Base-by-base conservation (phyloP, 2,329 filamentous ascomycete species). In the Fusarium lateritium region DNA sequence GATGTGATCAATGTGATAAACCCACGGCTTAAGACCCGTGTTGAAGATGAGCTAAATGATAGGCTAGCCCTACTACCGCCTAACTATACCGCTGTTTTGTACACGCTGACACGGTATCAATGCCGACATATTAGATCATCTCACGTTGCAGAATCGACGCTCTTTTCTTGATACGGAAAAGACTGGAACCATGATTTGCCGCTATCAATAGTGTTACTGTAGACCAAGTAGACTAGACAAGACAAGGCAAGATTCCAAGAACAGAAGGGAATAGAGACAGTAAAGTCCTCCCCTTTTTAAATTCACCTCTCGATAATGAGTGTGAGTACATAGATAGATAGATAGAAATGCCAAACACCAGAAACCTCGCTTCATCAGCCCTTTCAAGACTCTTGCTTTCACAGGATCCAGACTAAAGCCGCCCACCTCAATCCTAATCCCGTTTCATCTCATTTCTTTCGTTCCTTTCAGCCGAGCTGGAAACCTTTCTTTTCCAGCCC, bases 391-490 rank as follows among this genome's bases (percentile, higher is more conserved):
- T 60, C 54, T 65, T 45, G 52, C 49, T 56, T 60, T 61, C 56
- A 69, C 67, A 71, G 71, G 70, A 73, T 73, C 70, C 68, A 73
- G 70, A 73, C 70, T 57, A 67, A 73, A 73, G 69, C 52, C 65
- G 70, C 70, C 70, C 70, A 70, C 70, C 69, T 72, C 71, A 67
- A 74, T 74, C 69, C 60, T 69, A 61, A 72, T 74, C 69, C 72
- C 66, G 65, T 65, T 62, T 51, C 45, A 46, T 65, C 10, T 65
- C 62, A 42, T 56, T 62, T 63, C 44, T 56, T 62, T 63, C 44
- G 49, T 66, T 73, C 72, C 70, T 57, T 74, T 74, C 70, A 68
- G 59, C 72, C 72, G 72, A 66, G 58, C 65, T 69, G 68, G 47
- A 66, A 53, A 39, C 43, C 28, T 31, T 46, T 44, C 34, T 56